Evolutionary conservation across 2,329 filamentous ascomycete species (phyloP).

Genomic region (Stagonosporopsis tanaceti): DNA sequence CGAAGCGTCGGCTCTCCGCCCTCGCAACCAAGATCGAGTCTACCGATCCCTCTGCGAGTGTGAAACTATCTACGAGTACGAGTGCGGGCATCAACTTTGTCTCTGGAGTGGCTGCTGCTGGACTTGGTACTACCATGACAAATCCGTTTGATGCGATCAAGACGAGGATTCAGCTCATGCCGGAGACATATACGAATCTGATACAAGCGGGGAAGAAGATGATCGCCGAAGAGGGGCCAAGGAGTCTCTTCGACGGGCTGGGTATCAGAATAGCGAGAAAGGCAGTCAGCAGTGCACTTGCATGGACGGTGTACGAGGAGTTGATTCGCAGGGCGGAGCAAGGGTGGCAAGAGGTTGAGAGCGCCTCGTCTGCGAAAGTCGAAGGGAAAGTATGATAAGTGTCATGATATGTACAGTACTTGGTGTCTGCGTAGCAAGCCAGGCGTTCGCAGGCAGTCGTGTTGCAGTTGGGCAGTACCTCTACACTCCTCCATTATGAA

Average conservation of each 20-base stretch:
- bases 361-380: constrained; percentile 28
- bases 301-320: constrained; percentile 98
- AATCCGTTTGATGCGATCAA: constrained; percentile 98
- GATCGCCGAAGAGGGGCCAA: constrained; percentile 79
- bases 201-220: constrained; percentile 78
- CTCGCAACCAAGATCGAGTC: constrained; percentile 43
- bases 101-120: constrained; percentile 81
- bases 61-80: constrained; percentile 41
- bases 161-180: constrained; percentile 91
- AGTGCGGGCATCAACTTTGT: constrained; percentile 82
- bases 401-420: constrained; percentile 8
- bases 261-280: constrained; percentile 89
- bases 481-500: constrained; percentile 7
- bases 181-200: constrained; percentile 82
- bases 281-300: constrained; percentile 89
- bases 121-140: constrained; percentile 83
- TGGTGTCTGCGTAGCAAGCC: constrained; percentile 1
- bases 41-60: constrained; percentile 21
- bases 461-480: constrained; percentile 6
- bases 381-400: constrained; percentile 10
- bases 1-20: constrained; percentile 69
- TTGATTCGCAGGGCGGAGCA: constrained; percentile 76
- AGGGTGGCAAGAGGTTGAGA: constrained; percentile 42
- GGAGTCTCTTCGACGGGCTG: constrained; percentile 85
- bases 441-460: constrained; percentile 6